A percentile compares a stretch with the other conserved stretches of the same genome.
phyloP scores from a whole-genome alignment of 2,329 filamentous ascomycete genomes.

The Endoconidiophora laricicola region DNA sequence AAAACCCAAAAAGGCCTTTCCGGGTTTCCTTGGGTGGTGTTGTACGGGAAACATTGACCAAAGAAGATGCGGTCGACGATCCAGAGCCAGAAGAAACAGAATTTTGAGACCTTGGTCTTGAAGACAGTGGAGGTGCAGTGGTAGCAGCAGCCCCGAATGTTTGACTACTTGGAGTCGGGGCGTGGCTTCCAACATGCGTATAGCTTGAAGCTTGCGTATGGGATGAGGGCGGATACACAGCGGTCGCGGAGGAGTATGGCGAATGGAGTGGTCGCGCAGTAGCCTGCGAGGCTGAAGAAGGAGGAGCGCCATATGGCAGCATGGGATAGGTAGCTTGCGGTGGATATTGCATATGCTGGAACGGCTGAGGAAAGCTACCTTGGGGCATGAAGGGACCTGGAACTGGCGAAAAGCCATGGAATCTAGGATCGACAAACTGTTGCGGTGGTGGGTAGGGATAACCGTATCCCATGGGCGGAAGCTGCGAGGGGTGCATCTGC shows the following conservation, averaged over 20 bases:
- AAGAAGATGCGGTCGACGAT: constrained; percentile 39
- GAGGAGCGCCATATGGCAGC: background rate
- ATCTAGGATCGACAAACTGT: constrained; percentile 9
- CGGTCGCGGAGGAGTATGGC: constrained; percentile 4
- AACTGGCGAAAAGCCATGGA: constrained; percentile 10
- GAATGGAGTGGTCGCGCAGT: constrained; percentile 9
- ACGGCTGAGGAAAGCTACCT: constrained; percentile 7
- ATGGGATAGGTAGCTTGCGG: background rate
- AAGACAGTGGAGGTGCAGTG: too few species aligned
- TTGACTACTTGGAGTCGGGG: background rate
- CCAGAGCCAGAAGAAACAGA: constrained; percentile 21
- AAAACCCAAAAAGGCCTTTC: constrained; percentile 43
- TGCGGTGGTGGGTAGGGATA: constrained; percentile 13
- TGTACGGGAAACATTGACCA: constrained; percentile 48
- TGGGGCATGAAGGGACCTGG: background rate
- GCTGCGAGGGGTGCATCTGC: constrained; percentile 4
- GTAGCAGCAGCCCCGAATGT: too few species aligned
- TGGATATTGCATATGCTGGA: constrained; percentile 8
- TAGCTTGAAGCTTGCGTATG: constrained; percentile 6
- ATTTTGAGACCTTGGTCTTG: constrained; percentile 7
- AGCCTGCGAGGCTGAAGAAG: constrained; percentile 5
- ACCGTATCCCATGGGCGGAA: constrained; percentile 11
- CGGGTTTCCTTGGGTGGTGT: constrained; percentile 28
- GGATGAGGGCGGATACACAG: constrained; percentile 4
- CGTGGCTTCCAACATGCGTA: constrained; percentile 1